phyloP scores from a whole-genome alignment of 306 rosid genomes.

The Fagus crenata region DNA sequence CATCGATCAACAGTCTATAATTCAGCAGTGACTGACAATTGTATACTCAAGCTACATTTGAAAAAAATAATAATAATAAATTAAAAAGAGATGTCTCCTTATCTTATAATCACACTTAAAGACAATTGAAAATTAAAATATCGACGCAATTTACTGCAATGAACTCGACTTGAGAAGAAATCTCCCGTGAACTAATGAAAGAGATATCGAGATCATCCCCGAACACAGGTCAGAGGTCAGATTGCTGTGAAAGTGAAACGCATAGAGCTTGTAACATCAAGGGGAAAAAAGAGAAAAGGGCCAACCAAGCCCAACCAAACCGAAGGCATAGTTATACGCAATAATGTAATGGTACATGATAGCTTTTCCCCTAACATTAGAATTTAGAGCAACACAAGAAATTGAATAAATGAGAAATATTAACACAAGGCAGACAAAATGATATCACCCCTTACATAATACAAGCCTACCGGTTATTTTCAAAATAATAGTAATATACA shows the following conservation, averaged over 20 bases:
- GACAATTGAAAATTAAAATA: neutral
- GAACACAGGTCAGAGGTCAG: neutral
- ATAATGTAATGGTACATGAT: too few species aligned
- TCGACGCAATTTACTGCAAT: neutral
- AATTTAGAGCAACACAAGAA: neutral
- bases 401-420: neutral
- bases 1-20: neutral
- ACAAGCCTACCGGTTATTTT: conserved; percentile 6
- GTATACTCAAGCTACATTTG: neutral
- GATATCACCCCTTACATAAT: neutral
- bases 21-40: neutral
- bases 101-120: neutral
- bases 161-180: neutral
- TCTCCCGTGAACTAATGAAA: neutral
- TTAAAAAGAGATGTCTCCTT: neutral
- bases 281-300: neutral
- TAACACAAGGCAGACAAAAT: neutral
- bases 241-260: neutral
- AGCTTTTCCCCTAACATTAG: neutral
- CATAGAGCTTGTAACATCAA: neutral
- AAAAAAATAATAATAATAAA: neutral
- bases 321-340: neutral
- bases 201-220: neutral
- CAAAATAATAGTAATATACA: neutral
- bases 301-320: neutral